Evolutionary conservation across 1,284 basidiomycete species (phyloP).

Genomic region (Mycosarcoma maydis): DNA sequence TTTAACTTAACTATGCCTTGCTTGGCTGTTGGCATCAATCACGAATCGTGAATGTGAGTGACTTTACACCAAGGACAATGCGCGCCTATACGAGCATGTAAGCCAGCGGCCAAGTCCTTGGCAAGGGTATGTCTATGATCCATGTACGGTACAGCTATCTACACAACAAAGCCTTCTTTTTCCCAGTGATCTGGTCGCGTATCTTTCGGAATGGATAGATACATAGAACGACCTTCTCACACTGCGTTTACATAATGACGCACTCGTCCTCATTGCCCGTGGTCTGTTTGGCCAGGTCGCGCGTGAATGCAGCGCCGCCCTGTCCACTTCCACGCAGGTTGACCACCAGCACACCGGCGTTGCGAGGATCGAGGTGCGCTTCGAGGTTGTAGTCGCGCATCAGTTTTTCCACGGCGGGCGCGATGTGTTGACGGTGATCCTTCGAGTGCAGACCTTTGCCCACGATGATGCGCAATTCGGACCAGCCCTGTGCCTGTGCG

Average conservation of each 20-base stretch:
- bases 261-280: conserved; percentile 60
- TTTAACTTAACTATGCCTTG: no score
- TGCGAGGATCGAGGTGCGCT: conserved; percentile 82
- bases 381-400: conserved; percentile 82
- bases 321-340: conserved; percentile 73
- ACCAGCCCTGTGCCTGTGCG: conserved; percentile 75
- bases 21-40: no score
- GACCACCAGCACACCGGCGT: conserved; percentile 86
- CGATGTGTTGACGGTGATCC: conserved; percentile 84
- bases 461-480: conserved; percentile 84
- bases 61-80: no score
- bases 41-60: no score
- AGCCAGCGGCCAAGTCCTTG: no score
- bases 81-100: no score
- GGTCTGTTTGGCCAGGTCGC: conserved; percentile 57
- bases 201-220: no score
- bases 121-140: no score
- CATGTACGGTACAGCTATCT: no score
- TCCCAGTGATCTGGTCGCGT: no score
- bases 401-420: conserved; percentile 88
- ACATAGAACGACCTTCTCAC: no score
- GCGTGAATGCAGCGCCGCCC: conserved; percentile 55
- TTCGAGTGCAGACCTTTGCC: conserved; percentile 85
- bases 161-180: no score
- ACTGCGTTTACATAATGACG: conserved; percentile 30